These are phyloP conservation scores for Tubosaeta sp. DNA, from an alignment of 768 basidiomycete species.

Conservation along the genomic window DNA sequence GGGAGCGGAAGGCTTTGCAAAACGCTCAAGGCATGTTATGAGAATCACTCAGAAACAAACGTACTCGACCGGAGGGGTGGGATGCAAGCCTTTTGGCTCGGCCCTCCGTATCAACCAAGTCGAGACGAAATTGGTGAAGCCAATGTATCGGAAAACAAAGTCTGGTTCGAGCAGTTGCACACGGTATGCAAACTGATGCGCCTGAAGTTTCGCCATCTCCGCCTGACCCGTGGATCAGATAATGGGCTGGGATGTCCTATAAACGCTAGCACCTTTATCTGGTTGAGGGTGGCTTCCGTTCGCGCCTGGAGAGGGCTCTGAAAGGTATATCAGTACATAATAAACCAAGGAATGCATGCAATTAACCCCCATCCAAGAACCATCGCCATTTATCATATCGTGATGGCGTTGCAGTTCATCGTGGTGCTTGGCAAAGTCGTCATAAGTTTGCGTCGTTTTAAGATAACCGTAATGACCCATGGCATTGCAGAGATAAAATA, in stretches of 20 bases:
- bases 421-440: slow-evolving; percentile 66
- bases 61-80: slow-evolving; percentile 61
- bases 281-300: slow-evolving; percentile 71
- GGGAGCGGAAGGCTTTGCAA: slow-evolving; percentile 75
- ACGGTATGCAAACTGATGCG: slow-evolving; percentile 76
- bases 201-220: slow-evolving; percentile 65
- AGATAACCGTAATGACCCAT: slow-evolving; percentile 88
- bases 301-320: slow-evolving; percentile 73
- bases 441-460: slow-evolving; percentile 73
- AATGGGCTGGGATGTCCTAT: neutral
- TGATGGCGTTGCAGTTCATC: slow-evolving; percentile 76
- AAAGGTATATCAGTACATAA: neutral
- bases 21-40: slow-evolving; percentile 2
- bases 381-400: slow-evolving; percentile 70
- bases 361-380: slow-evolving; percentile 79
- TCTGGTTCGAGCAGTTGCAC: slow-evolving; percentile 87
- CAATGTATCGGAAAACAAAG: slow-evolving; percentile 69
- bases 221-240: slow-evolving; percentile 35
- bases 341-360: neutral
- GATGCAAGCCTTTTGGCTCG: slow-evolving; percentile 77
- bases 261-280: slow-evolving; percentile 56
- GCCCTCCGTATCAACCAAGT: slow-evolving; percentile 91
- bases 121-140: slow-evolving; percentile 86
- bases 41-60: slow-evolving; percentile 25
- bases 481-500: slow-evolving; percentile 86